These are phyloP conservation scores for Porcisia deanei DNA, from an alignment of 208 protist genomes.

Conservation along the genomic window DNA sequence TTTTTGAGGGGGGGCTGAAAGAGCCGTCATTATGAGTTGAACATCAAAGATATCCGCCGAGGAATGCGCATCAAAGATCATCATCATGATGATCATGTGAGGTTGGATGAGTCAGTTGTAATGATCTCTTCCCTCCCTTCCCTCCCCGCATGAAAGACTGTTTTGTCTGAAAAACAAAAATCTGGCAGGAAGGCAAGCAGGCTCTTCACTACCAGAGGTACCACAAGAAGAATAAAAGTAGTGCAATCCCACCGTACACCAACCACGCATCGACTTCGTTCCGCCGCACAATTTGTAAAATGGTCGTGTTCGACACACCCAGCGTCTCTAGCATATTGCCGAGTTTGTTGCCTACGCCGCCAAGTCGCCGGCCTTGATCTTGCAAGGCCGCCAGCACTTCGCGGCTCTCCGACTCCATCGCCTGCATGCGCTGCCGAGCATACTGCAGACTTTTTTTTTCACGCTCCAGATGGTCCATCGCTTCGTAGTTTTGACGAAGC, in stretches of 20 bases:
- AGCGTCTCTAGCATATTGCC: conserved; percentile 74
- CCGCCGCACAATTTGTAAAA: conserved; percentile 77
- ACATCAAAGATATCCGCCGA: too few species aligned
- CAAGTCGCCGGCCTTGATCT: conserved; percentile 61
- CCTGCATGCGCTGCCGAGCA: conserved; percentile 57
- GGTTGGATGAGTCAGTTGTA: too few species aligned
- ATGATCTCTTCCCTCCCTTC: neutral
- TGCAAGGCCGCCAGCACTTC: conserved; percentile 68
- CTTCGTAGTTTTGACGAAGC: conserved; percentile 40
- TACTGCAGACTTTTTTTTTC: conserved; percentile 75
- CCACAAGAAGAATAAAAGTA: conserved; percentile 72
- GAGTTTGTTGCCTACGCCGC: conserved; percentile 56
- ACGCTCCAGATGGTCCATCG: conserved; percentile 50
- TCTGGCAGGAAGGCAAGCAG: neutral
- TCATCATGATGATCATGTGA: neutral
- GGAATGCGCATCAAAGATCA: too few species aligned
- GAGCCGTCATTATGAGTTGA: too few species aligned
- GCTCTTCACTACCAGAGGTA: conserved; percentile 44
- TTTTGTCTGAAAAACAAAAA: neutral
- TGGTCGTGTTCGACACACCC: conserved; percentile 77
- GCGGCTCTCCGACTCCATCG: conserved; percentile 68
- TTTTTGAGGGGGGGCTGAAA: neutral
- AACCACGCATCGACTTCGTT: conserved; percentile 85
- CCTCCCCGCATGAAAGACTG: neutral
- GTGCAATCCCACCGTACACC: conserved; percentile 66